Evolutionary conservation across 2,329 filamentous ascomycete species (phyloP), one percentile per base, ranked within the genome.

Genomic region (Septoria linicola): DNA sequence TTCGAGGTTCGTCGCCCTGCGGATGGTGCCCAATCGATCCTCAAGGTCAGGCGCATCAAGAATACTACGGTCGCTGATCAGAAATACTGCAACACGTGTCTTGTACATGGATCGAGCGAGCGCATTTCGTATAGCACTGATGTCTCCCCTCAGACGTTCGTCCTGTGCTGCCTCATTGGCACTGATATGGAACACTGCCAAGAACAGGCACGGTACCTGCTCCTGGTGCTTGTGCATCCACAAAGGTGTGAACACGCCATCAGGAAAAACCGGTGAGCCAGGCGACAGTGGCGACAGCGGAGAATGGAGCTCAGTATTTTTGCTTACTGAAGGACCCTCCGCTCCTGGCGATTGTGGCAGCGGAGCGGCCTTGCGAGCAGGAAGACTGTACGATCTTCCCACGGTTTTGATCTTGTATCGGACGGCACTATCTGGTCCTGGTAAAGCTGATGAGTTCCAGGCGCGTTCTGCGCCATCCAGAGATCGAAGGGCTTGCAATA

Each of bases 221-320:
- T 87, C 77, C 66, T 96, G 91, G 68, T 97, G 92, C 68, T 97
- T 99, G 53, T 82, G 81, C 48, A 95, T 77, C 92, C 92, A 99
- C 54, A 81, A 72, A 16, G 85, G 79, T 54, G 90, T 83, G 67
- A 96, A 83, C 52, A 96, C 75, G 3, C 92, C 93, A 71, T 97
- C 93, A 6, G 92, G 91, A 66, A 93, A 97, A 2, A 95, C 79
- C 2, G 83, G 77, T 6, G 92, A 96, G 6, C 80, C 80, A 3
- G 91, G 90, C 32, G 88, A 93, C 23, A 97, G 77, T 1, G 92
- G 93, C 2, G 93, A 97, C 59, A 96, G 83, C 1, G 91, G 89
- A 10, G 93, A 97, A 70, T 97, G 92, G 3, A 96, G 74, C n/a
- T 83, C 74, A 53, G 71, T 73, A 45, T 55, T 66, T 21, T 62